A percentile compares a stretch with the other conserved stretches of the same genome.
Evolutionary conservation across 257 asterid species (phyloP).

Genomic region (Echites panduratus): DNA sequence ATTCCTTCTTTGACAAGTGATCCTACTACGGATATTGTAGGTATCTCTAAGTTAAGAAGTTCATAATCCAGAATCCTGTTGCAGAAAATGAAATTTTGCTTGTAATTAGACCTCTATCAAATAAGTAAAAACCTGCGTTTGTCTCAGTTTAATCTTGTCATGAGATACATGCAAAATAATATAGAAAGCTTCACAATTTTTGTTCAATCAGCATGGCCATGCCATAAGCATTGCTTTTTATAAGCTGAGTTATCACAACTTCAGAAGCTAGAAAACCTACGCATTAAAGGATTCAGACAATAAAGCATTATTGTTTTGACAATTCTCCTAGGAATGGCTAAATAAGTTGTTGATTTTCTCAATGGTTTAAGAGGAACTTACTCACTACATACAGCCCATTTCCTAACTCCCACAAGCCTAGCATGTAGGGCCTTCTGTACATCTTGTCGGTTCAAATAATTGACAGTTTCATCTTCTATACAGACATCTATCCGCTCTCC

Average conservation of each 20-base stretch:
- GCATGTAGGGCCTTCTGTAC: conserved; percentile 64
- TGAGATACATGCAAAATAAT: neutral
- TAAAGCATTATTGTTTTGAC: too few relatives aligned
- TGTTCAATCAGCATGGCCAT: too few relatives aligned
- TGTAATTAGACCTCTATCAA: neutral
- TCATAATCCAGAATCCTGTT: conserved; percentile 55
- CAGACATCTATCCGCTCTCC: conserved; percentile 54
- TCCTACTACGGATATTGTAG: conserved; percentile 49
- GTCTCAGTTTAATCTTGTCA: neutral
- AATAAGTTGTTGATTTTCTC: neutral
- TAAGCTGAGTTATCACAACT: too few relatives aligned
- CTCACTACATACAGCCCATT: conserved; percentile 69
- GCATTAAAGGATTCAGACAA: too few relatives aligned
- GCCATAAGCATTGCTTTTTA: too few relatives aligned
- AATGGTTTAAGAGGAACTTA: conserved; percentile 21
- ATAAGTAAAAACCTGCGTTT: neutral
- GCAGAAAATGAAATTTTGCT: conserved; percentile 2
- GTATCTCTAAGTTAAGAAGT: conserved; percentile 56
- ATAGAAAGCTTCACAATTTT: neutral
- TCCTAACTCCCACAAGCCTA: conserved; percentile 48
- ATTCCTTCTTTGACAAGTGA: conserved; percentile 46
- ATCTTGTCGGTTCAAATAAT: conserved; percentile 53
- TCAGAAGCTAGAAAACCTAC: too few relatives aligned
- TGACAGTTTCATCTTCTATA: conserved; percentile 53
- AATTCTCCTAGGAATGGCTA: neutral